A percentile compares a stretch with the other conserved stretches of the same genome.
These are phyloP conservation scores for Aureoboletus auriporus DNA, from an alignment of 768 basidiomycete genomes.

Conservation along the genomic window DNA sequence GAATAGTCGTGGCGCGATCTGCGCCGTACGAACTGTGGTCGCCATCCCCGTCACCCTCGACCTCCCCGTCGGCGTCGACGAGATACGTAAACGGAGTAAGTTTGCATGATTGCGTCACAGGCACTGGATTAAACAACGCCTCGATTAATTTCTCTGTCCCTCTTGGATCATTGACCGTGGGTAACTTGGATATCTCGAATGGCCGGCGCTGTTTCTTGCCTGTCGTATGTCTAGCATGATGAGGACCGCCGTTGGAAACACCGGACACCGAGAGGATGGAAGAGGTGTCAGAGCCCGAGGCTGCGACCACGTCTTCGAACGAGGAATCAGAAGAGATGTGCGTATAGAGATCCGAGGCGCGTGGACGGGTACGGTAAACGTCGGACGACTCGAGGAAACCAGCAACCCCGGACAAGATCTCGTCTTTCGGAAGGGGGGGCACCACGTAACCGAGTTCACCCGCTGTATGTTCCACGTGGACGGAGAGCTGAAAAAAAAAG, in stretches of 20 bases:
- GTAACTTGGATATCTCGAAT: constrained; percentile 37
- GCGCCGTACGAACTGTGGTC: constrained; percentile 1
- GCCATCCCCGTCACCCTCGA: constrained; percentile 12
- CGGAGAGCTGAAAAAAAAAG: constrained; percentile 45
- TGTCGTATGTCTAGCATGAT: constrained; percentile 1
- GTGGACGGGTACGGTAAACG: constrained; percentile 47
- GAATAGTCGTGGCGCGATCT: not conserved
- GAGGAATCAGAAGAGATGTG: constrained; percentile 25
- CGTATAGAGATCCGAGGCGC: constrained; percentile 45
- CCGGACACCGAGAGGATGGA: constrained; percentile 17
- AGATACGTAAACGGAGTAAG: constrained; percentile 38
- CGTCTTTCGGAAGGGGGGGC: constrained; percentile 67
- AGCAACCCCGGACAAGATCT: constrained; percentile 66
- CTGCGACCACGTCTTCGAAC: constrained; percentile 14
- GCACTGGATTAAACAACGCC: constrained; percentile 71
- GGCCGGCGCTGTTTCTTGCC: constrained; percentile 23
- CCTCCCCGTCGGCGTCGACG: constrained; percentile 24
- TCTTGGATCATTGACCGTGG: constrained; percentile 52
- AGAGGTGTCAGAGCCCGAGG: constrained; percentile 17
- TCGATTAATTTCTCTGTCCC: constrained; percentile 76
- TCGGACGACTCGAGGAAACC: constrained; percentile 55
- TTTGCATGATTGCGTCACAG: constrained; percentile 30
- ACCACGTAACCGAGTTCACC: constrained; percentile 56
- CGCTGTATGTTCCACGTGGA: constrained; percentile 50
- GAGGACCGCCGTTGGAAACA: not conserved